These are phyloP conservation scores for Deinandra increscens DNA, from an alignment of 129 eudicot species.

Conservation along the genomic window DNA sequence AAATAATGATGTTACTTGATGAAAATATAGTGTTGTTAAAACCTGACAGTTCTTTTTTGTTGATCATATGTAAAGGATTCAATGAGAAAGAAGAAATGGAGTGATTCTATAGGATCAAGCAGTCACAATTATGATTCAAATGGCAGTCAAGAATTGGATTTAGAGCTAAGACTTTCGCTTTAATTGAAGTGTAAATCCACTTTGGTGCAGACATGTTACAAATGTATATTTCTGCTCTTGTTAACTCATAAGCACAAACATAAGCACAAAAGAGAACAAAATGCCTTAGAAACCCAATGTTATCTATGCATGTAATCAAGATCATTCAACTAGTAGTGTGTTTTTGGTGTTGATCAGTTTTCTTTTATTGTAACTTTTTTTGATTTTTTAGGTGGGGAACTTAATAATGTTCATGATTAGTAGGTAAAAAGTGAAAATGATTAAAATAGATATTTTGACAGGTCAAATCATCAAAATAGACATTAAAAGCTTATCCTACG, in stretches of 20 bases:
- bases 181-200: slow-evolving; percentile 19
- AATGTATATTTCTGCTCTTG: slow-evolving; percentile 1
- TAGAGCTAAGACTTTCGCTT: slow-evolving; percentile 79
- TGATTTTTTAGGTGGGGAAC: too few species aligned
- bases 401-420: too few species aligned
- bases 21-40: background rate
- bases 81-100: slow-evolving; percentile 30
- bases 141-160: slow-evolving; percentile 75
- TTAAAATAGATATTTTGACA: too few species aligned
- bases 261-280: slow-evolving; percentile 13
- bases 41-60: background rate
- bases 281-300: background rate
- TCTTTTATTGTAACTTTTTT: background rate
- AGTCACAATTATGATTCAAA: slow-evolving; percentile 40
- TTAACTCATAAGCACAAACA: slow-evolving; percentile 17
- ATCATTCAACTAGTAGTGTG: background rate
- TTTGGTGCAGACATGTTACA: slow-evolving; percentile 14
- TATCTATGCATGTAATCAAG: slow-evolving; percentile 7
- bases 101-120: slow-evolving; percentile 31
- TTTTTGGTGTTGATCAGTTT: slow-evolving; percentile 1
- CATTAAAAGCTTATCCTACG: too few species aligned
- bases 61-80: slow-evolving; percentile 34
- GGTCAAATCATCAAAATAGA: too few species aligned
- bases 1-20: background rate
- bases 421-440: too few species aligned